Evolutionary conservation across 2,329 filamentous ascomycete genomes (phyloP).

Genomic region (Cryphonectria japonica): DNA sequence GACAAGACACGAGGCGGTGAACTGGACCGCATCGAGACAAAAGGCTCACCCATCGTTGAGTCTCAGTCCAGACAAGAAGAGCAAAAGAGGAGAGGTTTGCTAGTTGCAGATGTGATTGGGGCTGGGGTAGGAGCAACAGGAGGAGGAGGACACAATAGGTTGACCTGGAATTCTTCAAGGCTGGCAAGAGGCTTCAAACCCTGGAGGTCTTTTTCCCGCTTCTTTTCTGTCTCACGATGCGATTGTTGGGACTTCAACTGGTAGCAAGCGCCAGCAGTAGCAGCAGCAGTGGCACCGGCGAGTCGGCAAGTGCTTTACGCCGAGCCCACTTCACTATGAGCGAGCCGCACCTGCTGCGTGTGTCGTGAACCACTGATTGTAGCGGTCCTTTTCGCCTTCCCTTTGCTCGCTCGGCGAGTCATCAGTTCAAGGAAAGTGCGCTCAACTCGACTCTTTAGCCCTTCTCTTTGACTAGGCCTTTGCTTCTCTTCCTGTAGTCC

Average conservation of each 20-base stretch:
- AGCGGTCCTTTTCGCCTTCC: background rate
- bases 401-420: background rate
- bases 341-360: background rate
- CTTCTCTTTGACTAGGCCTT: background rate
- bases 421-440: background rate
- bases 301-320: background rate
- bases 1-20: conserved; percentile 44
- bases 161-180: background rate
- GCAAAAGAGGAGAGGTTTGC: background rate
- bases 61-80: background rate
- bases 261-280: background rate
- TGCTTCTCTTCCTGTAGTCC: too few species aligned
- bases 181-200: background rate
- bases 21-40: conserved; percentile 23
- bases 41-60: background rate
- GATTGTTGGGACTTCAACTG: background rate
- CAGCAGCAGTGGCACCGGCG: background rate
- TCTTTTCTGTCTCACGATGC: background rate
- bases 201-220: background rate
- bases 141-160: background rate
- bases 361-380: background rate
- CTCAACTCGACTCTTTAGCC: background rate
- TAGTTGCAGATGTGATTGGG: background rate
- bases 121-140: background rate
- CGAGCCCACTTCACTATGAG: background rate